These are phyloP conservation scores for Serpula lacrymans DNA, from an alignment of 768 basidiomycete genomes.

Conservation along the genomic window DNA sequence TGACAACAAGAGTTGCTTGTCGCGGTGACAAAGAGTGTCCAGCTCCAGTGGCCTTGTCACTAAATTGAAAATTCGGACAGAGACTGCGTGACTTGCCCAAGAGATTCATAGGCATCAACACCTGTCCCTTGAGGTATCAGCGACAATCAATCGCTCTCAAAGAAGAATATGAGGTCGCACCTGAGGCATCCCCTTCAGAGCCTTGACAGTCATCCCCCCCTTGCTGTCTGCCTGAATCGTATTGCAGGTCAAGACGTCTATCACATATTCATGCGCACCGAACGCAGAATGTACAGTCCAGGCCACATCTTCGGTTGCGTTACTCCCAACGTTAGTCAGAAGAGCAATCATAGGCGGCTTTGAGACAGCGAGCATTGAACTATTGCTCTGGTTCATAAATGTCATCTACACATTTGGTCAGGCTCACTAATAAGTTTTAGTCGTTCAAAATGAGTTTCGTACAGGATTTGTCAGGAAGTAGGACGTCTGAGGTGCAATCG, in stretches of 20 bases:
- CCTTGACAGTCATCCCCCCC: slow-evolving; percentile 39
- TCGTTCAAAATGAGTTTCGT: slow-evolving; percentile 8
- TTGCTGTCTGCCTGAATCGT: slow-evolving; percentile 31
- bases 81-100: too few relatives aligned
- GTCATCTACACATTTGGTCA: slow-evolving; percentile 34
- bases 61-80: too few relatives aligned
- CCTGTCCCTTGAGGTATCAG: too few relatives aligned
- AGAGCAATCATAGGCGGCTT: slow-evolving; percentile 57
- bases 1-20: too few relatives aligned
- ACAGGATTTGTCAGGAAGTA: slow-evolving; percentile 48
- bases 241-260: slow-evolving; percentile 53
- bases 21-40: too few relatives aligned
- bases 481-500: slow-evolving; percentile 36
- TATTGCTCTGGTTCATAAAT: slow-evolving; percentile 38
- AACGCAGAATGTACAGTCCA: slow-evolving; percentile 47
- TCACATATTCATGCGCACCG: slow-evolving; percentile 36
- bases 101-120: too few relatives aligned
- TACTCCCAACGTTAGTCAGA: slow-evolving; percentile 50
- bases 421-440: not conserved
- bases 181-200: slow-evolving; percentile 45
- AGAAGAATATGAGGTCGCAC: too few relatives aligned
- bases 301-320: slow-evolving; percentile 24
- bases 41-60: too few relatives aligned
- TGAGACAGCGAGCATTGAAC: slow-evolving; percentile 43
- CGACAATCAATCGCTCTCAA: too few relatives aligned